Percentiles rank a stretch among this genome's conserved stretches.
phyloP scores from a whole-genome alignment of 345 rosid genomes.

The Eucalyptus microcorys region DNA sequence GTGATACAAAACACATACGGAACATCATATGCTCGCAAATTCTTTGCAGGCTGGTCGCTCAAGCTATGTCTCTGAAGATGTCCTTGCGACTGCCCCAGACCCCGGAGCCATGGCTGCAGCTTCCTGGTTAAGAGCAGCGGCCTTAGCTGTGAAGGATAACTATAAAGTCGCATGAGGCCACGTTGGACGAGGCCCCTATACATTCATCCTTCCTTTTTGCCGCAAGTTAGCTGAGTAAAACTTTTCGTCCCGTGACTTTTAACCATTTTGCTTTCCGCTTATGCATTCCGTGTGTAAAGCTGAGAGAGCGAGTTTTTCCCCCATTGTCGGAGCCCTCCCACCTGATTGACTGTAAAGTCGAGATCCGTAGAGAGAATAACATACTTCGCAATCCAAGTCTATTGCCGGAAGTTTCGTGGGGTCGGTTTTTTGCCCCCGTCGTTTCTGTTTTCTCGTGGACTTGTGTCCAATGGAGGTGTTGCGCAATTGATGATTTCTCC shows the following conservation, averaged over 20 bases:
- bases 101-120: constrained; percentile 97
- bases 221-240: background rate
- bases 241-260: constrained; percentile 1
- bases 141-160: constrained; percentile 57
- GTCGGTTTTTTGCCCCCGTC: background rate
- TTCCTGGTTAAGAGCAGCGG: constrained; percentile 87
- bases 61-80: constrained; percentile 49
- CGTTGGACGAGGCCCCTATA: background rate
- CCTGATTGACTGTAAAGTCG: background rate
- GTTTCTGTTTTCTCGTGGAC: background rate
- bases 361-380: background rate
- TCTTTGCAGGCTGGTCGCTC: constrained; percentile 75
- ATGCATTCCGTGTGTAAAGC: constrained; percentile 28
- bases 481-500: background rate
- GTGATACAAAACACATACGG: background rate
- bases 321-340: background rate
- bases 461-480: background rate
- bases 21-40: background rate
- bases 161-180: background rate
- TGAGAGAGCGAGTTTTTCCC: constrained; percentile 28
- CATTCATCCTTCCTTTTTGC: background rate
- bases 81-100: constrained; percentile 65
- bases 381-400: background rate
- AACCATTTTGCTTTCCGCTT: constrained; percentile 36
- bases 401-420: background rate